These are phyloP conservation scores for Solanum appendiculatum DNA, from an alignment of 257 asterid species.

Conservation along the genomic window DNA sequence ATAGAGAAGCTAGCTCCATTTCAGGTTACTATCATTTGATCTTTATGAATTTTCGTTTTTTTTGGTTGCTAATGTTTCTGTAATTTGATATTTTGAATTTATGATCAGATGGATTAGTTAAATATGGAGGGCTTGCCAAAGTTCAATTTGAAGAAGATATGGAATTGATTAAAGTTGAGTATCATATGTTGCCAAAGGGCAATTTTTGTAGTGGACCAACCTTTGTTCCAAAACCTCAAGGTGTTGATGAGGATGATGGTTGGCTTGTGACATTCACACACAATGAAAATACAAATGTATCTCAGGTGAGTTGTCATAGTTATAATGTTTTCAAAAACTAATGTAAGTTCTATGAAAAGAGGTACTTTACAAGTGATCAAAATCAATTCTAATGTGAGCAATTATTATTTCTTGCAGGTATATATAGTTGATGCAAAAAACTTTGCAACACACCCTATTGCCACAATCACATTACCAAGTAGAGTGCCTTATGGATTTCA, in stretches of 20 bases:
- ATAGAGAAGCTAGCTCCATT: conserved; percentile 27
- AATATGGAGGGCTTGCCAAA: not conserved
- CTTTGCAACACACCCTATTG: conserved; percentile 14
- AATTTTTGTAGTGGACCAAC: conserved; percentile 13
- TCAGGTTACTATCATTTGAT: conserved; percentile 21
- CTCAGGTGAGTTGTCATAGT: conserved; percentile 1
- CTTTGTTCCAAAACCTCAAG: conserved; percentile 7
- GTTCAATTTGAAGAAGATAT: not conserved
- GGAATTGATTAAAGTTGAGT: conserved; percentile 1
- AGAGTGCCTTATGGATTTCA: conserved; percentile 36
- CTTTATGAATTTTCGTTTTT: not conserved
- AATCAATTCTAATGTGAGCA: not conserved
- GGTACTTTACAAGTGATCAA: not conserved
- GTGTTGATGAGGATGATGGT: conserved; percentile 21
- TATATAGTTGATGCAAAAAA: conserved; percentile 24
- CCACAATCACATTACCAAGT: conserved; percentile 14
- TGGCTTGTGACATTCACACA: conserved; percentile 22
- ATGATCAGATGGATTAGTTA: not conserved
- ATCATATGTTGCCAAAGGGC: conserved; percentile 10
- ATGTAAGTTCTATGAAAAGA: not conserved
- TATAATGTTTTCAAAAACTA: not conserved
- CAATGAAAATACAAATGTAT: conserved; percentile 4
- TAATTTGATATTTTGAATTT: not conserved
- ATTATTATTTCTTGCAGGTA: conserved; percentile 6
- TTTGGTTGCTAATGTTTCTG: not conserved